Percentiles rank a stretch among this genome's conserved stretches.
Conservation (phyloP, 352 stramenopile genomes). For the Aphanomyces astaci region DNA sequence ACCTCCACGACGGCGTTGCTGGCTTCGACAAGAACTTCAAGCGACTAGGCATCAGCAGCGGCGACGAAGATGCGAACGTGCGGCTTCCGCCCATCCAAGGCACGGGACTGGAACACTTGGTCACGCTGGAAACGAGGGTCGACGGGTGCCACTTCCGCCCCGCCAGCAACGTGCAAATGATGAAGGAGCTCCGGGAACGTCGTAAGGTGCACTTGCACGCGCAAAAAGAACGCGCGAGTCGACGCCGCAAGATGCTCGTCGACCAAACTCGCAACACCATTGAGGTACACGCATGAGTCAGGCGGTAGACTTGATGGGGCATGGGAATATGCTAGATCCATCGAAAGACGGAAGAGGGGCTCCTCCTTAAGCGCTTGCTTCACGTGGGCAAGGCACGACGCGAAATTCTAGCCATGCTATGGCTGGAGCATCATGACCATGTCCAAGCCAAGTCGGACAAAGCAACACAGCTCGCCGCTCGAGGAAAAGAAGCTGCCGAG, state of each 20-base stretch:
- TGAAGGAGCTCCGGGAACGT: constrained; percentile 68
- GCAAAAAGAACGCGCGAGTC: constrained; percentile 54
- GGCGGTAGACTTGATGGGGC: neutral
- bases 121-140: constrained; percentile 39
- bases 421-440: constrained; percentile 29
- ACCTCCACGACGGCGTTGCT: constrained; percentile 37
- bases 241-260: constrained; percentile 37
- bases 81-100: constrained; percentile 39
- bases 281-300: neutral
- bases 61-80: constrained; percentile 25
- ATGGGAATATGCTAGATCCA: neutral
- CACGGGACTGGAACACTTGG: constrained; percentile 36
- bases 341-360: neutral
- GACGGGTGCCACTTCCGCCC: constrained; percentile 52
- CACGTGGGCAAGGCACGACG: constrained; percentile 29
- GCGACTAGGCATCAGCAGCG: constrained; percentile 34
- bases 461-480: neutral
- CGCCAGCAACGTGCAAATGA: constrained; percentile 76
- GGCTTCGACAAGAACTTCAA: constrained; percentile 63
- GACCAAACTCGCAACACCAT: constrained; percentile 31
- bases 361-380: neutral
- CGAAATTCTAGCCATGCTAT: constrained; percentile 18
- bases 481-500: neutral
- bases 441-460: neutral
- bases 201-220: constrained; percentile 54